These are phyloP conservation scores for Mortierella sp. DNA, from an alignment of 371 early-diverging fungal species.

Conservation along the genomic window DNA sequence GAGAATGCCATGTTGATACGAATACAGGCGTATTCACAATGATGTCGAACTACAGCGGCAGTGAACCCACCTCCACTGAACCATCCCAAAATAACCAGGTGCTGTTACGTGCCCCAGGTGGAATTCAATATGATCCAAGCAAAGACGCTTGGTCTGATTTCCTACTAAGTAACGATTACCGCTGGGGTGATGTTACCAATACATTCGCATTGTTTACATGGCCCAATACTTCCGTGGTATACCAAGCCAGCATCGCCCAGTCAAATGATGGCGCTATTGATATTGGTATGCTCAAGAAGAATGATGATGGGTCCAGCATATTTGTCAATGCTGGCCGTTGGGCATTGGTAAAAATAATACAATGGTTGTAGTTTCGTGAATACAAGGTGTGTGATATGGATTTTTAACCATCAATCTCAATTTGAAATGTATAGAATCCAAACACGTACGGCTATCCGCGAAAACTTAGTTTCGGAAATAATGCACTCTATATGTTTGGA, in stretches of 20 bases:
- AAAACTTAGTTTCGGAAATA: background rate
- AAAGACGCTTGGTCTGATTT: background rate
- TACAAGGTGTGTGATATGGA: too few relatives aligned
- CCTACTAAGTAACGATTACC: background rate
- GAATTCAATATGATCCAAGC: constrained; percentile 4
- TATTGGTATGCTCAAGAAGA: background rate
- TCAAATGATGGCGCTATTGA: background rate
- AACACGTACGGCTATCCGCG: background rate
- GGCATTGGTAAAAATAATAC: constrained; percentile 3
- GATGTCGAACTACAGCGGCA: constrained; percentile 1
- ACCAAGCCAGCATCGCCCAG: background rate
- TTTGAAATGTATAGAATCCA: background rate
- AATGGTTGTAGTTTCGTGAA: background rate
- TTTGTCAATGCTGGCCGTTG: background rate
- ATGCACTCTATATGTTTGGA: constrained; percentile 6
- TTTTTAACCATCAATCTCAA: background rate
- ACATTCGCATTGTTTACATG: background rate
- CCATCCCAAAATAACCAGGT: background rate
- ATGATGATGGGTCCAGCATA: background rate
- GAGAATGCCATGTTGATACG: constrained; percentile 1
- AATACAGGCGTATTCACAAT: background rate
- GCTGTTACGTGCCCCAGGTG: background rate
- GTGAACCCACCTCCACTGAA: background rate
- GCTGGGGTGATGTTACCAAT: background rate
- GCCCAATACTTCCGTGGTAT: background rate